A percentile compares a stretch with the other conserved stretches of the same genome.
phyloP scores from a whole-genome alignment of 225 moss, liverwort and hornwort genomes.

The Marchantia polymorpha region DNA sequence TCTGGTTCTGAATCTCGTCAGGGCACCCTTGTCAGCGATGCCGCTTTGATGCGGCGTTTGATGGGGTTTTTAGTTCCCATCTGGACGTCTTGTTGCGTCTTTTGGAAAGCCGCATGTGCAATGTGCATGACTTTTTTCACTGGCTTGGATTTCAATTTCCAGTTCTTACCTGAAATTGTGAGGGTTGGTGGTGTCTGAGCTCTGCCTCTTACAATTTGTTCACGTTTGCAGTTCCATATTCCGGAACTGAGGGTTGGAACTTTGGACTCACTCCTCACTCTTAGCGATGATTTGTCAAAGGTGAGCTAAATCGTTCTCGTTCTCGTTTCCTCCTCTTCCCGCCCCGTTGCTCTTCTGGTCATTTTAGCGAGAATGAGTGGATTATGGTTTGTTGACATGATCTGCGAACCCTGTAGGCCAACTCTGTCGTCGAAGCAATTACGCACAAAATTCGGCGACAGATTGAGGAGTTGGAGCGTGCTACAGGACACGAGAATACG shows the following conservation, averaged over 20 bases:
- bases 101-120: neutral
- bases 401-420: conserved; percentile 52
- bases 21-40: conserved; percentile 12
- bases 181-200: neutral
- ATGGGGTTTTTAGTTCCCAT: neutral
- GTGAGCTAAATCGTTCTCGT: conserved; percentile 25
- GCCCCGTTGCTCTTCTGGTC: neutral
- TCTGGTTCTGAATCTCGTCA: neutral
- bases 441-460: conserved; percentile 85
- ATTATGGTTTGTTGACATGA: conserved; percentile 27
- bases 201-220: neutral
- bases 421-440: conserved; percentile 81
- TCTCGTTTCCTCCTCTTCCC: neutral
- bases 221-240: conserved; percentile 70
- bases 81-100: neutral
- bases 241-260: conserved; percentile 92
- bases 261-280: conserved; percentile 83
- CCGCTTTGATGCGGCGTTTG: conserved; percentile 17
- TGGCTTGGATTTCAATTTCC: neutral
- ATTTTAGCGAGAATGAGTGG: neutral
- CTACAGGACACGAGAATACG: conserved; percentile 54
- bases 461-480: conserved; percentile 86
- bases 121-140: neutral
- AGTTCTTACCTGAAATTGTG: neutral
- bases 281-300: conserved; percentile 92